Conservation (phyloP, 2,329 filamentous ascomycete genomes). For the Stagonosporopsis cucurbitacearum region DNA sequence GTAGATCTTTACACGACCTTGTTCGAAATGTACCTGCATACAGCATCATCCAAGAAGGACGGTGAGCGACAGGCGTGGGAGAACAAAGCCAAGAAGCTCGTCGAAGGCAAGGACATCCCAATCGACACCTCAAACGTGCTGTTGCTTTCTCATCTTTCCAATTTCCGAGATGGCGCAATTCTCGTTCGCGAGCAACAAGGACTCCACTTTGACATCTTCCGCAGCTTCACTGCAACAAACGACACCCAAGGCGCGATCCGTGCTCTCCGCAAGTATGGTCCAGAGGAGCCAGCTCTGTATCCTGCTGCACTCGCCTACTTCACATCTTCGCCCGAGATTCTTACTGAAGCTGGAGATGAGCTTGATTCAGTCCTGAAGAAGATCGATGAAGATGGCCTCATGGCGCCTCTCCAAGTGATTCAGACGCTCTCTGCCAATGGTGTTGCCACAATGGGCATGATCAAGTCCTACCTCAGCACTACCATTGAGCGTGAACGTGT, state of each 20-base stretch:
- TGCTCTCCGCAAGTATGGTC: constrained; percentile 88
- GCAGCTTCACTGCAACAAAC: constrained; percentile 90
- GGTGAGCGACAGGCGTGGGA: constrained; percentile 81
- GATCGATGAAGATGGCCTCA: constrained; percentile 88
- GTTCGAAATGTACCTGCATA: constrained; percentile 98
- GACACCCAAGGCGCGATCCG: constrained; percentile 91
- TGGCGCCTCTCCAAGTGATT: constrained; percentile 96
- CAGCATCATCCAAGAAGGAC: constrained; percentile 77
- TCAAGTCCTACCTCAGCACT: constrained; percentile 88
- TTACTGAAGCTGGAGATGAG: constrained; percentile 87
- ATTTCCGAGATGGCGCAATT: constrained; percentile 88
- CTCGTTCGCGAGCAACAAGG: constrained; percentile 94
- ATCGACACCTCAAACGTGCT: constrained; percentile 96
- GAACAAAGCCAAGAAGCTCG: constrained; percentile 84
- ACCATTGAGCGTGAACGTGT: constrained; percentile 88
- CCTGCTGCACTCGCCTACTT: constrained; percentile 92
- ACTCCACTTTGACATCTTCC: constrained; percentile 92
- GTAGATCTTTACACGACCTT: constrained; percentile 91
- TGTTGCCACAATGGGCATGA: constrained; percentile 96
- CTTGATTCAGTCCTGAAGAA: constrained; percentile 79
- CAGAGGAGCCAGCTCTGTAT: constrained; percentile 89
- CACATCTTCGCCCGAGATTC: constrained; percentile 79
- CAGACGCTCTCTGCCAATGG: constrained; percentile 81
- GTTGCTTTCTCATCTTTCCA: constrained; percentile 86
- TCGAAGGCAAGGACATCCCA: constrained; percentile 77